A percentile compares a stretch with the other conserved stretches of the same genome.
Evolutionary conservation across 2,329 filamentous ascomycete genomes (phyloP).

Genomic region (Fusarium incarnatum): DNA sequence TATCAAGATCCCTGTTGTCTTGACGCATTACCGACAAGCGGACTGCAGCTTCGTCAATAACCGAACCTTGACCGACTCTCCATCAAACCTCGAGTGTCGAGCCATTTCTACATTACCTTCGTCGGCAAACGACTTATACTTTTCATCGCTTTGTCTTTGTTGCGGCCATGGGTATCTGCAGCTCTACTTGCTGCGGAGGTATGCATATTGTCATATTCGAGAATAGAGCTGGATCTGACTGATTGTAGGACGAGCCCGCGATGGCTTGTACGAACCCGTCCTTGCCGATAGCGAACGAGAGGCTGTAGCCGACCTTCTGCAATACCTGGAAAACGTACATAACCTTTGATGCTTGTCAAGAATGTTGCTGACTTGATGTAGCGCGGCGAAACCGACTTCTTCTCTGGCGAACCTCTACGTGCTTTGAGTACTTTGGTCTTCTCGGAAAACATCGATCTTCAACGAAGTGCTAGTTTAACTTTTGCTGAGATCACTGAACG

Average conservation of each 20-base stretch:
- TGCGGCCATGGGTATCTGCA: conserved; percentile 69
- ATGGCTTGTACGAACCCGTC: conserved; percentile 86
- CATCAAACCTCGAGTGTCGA: conserved; percentile 26
- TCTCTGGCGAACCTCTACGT: conserved; percentile 92
- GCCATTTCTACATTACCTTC: conserved; percentile 7
- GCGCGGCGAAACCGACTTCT: conserved; percentile 98
- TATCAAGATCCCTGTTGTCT: conserved; percentile 29
- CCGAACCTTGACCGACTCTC: conserved; percentile 23
- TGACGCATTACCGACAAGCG: conserved; percentile 45
- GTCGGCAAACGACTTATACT: conserved; percentile 23
- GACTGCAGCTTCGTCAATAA: conserved; percentile 36
- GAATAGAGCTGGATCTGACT: conserved; percentile 28
- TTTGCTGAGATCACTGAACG: conserved; percentile 99
- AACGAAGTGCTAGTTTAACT: conserved; percentile 95
- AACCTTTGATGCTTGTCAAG: background rate
- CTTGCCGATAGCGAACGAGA: conserved; percentile 96
- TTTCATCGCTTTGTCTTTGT: conserved; percentile 33
- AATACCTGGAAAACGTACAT: conserved; percentile 95
- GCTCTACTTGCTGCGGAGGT: conserved; percentile 69
- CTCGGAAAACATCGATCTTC: conserved; percentile 97
- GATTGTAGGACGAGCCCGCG: conserved; percentile 75
- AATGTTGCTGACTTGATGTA: conserved; percentile 57
- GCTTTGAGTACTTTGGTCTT: conserved; percentile 96
- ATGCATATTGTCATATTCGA: conserved; percentile 21
- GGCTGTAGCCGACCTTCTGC: conserved; percentile 92